These are phyloP conservation scores for Verticillium klebahnii DNA, from an alignment of 2,329 filamentous ascomycete genomes.

Conservation along the genomic window DNA sequence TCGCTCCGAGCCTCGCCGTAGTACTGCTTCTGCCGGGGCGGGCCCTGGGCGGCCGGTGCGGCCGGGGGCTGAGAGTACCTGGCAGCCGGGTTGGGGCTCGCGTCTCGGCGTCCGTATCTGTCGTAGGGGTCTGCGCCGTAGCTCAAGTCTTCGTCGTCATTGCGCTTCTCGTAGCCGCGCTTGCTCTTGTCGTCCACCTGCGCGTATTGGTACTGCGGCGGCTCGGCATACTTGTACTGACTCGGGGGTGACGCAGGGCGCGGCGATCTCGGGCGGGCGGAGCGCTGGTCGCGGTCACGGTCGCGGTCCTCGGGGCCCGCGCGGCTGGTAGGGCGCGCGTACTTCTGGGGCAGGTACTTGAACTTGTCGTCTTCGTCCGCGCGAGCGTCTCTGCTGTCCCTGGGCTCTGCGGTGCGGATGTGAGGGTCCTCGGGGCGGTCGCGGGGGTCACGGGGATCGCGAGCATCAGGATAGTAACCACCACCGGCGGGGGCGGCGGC, in stretches of 20 bases:
- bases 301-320: conserved; percentile 26
- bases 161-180: conserved; percentile 10
- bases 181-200: conserved; percentile 7
- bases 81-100: conserved; percentile 8
- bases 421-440: conserved; percentile 17
- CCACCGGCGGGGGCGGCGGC: conserved; percentile 18
- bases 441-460: conserved; percentile 25
- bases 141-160: conserved; percentile 41
- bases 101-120: background rate
- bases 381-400: conserved; percentile 12
- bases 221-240: conserved; percentile 21
- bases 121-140: conserved; percentile 34
- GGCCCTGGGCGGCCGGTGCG: background rate
- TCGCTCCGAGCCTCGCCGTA: conserved; percentile 30
- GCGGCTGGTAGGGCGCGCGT: conserved; percentile 28
- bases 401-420: conserved; percentile 12
- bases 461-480: conserved; percentile 30
- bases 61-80: conserved; percentile 2
- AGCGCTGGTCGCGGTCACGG: conserved; percentile 31
- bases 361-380: conserved; percentile 29
- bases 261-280: conserved; percentile 9
- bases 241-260: conserved; percentile 10
- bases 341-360: conserved; percentile 43
- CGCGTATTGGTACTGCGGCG: conserved; percentile 21
- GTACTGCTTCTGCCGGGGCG: conserved; percentile 17